Base-by-base conservation (phyloP, 2,329 filamentous ascomycete species). In the Colletotrichum lindemuthianum region DNA sequence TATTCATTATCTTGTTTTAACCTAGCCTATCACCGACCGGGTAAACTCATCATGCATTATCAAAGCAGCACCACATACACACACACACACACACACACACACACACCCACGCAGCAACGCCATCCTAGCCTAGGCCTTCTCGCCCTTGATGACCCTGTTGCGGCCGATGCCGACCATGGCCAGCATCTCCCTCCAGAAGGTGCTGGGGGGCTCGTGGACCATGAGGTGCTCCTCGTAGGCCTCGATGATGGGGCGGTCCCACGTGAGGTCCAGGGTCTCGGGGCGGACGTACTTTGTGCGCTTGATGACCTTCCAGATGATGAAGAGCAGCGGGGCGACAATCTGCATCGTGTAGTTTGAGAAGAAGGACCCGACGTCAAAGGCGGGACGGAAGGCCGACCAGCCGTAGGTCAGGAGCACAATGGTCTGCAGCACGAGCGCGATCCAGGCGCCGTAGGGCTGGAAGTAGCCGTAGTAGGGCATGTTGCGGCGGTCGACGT, bases 381-480 rank as follows among this genome's bases (percentile, higher is more conserved):
- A 90, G 2, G 66, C 73, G 3, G 86, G 86, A 45, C 83, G 87
- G 75, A 90, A 90, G 58, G 82, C 86, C 69, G 77, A 82, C 85
- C 85, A 90, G 2, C 88, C 88, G 68, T 90, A 88, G 0, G 89
- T 81, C 1, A 90, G 78, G 4, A 90, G 83, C 9, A 91, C 78
- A 33, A 90, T 80, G 58, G 73, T 78, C 71, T 89, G 89, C 43
- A 90, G 77, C 0, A 84, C 66, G 12, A 90, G 80, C 6, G 82
- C 84, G 15, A 86, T 70, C 71, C 85, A 82, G 0, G 88, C 88
- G 0, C 88, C 87, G 61, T 79, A 84, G 0, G 88, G 88, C 65
- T 90, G 90, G 0, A 87, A 89, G 85, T 86, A 89, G 70, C 90
- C 90, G 65, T 83, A 85, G 76, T 88, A 90, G 0, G 88, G 87